Percentiles rank a stretch among this genome's conserved stretches.
Evolutionary conservation across 1,139 yeast species (phyloP).

Genomic region (Debaryomyces psychrophilus): DNA sequence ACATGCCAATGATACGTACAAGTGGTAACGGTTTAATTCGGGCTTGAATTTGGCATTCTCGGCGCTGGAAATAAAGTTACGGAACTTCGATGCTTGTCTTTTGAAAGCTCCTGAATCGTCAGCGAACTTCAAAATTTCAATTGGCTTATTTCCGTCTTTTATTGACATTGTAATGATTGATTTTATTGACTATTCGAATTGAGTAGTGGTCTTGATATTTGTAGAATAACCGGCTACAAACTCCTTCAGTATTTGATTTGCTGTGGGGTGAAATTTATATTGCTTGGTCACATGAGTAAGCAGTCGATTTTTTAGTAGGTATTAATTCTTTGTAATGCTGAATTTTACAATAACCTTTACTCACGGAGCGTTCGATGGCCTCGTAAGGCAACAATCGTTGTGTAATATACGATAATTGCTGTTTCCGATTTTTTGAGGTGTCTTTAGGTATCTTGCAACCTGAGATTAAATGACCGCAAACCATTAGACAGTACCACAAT

Average conservation of each 20-base stretch:
- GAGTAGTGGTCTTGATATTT: neutral
- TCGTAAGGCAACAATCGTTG: no score
- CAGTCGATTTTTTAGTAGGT: neutral
- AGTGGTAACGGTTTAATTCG: slow-evolving; percentile 80
- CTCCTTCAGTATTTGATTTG: neutral
- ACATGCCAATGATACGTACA: slow-evolving; percentile 86
- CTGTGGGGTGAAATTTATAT: neutral
- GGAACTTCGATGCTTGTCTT: slow-evolving; percentile 49
- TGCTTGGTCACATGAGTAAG: neutral
- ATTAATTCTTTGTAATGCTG: neutral
- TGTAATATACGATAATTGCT: no score
- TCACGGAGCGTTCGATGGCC: no score
- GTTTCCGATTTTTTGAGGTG: no score
- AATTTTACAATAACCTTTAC: no score
- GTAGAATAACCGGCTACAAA: neutral
- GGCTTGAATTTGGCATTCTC: slow-evolving; percentile 69
- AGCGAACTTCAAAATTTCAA: slow-evolving; percentile 49
- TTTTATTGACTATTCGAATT: neutral
- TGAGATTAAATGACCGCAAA: no score
- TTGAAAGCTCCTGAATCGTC: slow-evolving; percentile 56
- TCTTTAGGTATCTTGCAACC: no score
- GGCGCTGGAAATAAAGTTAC: slow-evolving; percentile 62
- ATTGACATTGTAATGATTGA: neutral
- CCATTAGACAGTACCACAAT: no score
- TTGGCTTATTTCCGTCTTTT: slow-evolving; percentile 7